Percentiles rank a stretch among this genome's conserved stretches.
Conservation (phyloP, 148 eudicot genomes). For the Silene uniflora region DNA sequence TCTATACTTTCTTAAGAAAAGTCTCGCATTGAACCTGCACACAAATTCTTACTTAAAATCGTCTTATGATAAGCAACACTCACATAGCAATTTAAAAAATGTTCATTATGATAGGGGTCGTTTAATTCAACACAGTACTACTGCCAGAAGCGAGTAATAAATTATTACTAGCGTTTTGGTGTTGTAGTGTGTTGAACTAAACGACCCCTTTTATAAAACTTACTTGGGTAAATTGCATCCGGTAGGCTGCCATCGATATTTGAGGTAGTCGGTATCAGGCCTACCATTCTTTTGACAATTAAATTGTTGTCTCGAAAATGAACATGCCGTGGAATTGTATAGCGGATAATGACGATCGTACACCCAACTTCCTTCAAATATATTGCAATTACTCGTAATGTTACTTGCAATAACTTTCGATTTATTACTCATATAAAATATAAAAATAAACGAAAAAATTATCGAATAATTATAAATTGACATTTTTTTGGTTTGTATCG, state of each 20-base stretch:
- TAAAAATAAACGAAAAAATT: neutral
- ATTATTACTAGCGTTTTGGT: too few relatives aligned
- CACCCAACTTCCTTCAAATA: slow-evolving; percentile 28
- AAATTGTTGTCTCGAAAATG: slow-evolving; percentile 9
- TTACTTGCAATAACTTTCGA: neutral
- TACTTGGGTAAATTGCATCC: slow-evolving; percentile 27
- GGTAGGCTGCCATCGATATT: slow-evolving; percentile 24
- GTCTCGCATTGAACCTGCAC: slow-evolving; percentile 37
- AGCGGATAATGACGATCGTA: slow-evolving; percentile 23
- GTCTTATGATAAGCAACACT: too few relatives aligned
- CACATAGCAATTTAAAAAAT: too few relatives aligned
- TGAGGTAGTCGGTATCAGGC: slow-evolving; percentile 22
- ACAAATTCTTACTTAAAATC: too few relatives aligned
- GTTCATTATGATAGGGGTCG: too few relatives aligned
- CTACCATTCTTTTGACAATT: slow-evolving; percentile 28
- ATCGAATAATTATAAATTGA: neutral
- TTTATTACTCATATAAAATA: neutral
- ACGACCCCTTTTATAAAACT: neutral
- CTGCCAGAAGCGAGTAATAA: too few relatives aligned
- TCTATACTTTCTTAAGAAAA: slow-evolving; percentile 32
- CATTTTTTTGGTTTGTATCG: too few relatives aligned
- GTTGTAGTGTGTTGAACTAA: too few relatives aligned
- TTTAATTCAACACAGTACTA: too few relatives aligned
- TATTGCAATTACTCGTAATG: neutral
- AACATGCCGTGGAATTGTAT: slow-evolving; percentile 10